These are phyloP conservation scores for Cryphonectria carpinicola DNA, from an alignment of 2,329 filamentous ascomycete genomes.

Conservation along the genomic window DNA sequence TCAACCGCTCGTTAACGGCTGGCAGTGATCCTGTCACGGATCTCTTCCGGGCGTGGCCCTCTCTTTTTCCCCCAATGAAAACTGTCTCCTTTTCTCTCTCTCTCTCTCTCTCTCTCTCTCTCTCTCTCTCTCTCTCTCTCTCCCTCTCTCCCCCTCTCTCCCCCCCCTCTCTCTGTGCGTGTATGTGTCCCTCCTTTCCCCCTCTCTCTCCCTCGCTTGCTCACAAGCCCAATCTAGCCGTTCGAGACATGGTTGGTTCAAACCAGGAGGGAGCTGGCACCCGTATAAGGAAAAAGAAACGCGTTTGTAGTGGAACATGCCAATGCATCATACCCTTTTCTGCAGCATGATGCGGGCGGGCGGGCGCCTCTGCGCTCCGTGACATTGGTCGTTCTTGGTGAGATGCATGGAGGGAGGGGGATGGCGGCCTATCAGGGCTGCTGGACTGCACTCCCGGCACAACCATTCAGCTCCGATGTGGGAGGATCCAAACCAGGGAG, in stretches of 20 bases:
- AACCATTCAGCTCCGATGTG: background rate
- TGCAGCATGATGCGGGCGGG: background rate
- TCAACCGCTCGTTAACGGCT: background rate
- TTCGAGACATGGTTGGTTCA: background rate
- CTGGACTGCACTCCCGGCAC: background rate
- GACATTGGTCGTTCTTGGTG: background rate
- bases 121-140: background rate
- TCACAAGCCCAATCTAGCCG: background rate
- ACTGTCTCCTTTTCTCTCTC: background rate
- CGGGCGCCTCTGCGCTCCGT: background rate
- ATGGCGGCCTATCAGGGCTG: background rate
- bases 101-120: background rate
- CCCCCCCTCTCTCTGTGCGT: too few species aligned
- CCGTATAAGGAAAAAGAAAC: background rate
- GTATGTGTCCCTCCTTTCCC: too few species aligned
- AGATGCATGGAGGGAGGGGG: background rate
- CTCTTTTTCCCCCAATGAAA: background rate
- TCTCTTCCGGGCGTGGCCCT: background rate
- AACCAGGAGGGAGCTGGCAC: background rate
- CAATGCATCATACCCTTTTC: background rate
- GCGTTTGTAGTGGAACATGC: background rate
- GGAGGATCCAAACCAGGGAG: background rate
- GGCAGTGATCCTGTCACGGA: background rate
- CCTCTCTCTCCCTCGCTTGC: background rate
- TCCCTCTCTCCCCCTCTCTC: too few species aligned